Evolutionary conservation across 345 rosid genomes (phyloP).

Genomic region (Euphorbia tirucalli): DNA sequence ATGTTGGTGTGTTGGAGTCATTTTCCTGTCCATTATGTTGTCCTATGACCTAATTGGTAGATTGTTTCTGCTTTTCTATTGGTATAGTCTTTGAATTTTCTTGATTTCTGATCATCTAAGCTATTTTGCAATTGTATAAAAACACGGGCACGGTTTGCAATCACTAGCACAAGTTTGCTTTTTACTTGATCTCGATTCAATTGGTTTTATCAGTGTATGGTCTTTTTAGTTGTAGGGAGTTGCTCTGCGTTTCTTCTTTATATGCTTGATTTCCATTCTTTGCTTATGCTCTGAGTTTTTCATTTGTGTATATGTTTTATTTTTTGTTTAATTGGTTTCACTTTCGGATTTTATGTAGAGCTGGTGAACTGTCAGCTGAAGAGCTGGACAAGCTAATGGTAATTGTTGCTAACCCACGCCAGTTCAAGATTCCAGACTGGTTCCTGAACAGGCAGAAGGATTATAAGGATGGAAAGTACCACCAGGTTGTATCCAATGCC

Average conservation of each 20-base stretch:
- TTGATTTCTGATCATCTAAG: background rate
- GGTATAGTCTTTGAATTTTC: background rate
- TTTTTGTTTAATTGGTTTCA: background rate
- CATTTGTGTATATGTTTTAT: background rate
- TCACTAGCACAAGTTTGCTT: background rate
- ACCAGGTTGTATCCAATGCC: conserved; percentile 41
- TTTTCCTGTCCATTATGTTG: background rate
- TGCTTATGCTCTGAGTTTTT: background rate
- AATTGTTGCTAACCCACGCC: conserved; percentile 38
- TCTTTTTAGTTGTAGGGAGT: background rate
- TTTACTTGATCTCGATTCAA: background rate
- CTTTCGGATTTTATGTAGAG: conserved; percentile 22
- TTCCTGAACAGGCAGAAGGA: conserved; percentile 41
- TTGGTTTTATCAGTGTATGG: background rate
- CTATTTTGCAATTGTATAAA: background rate
- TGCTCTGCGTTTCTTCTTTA: background rate
- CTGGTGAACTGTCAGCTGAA: conserved; percentile 34
- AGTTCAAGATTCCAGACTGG: conserved; percentile 41
- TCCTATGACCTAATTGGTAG: background rate
- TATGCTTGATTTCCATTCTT: too few species aligned
- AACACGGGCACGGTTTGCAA: background rate
- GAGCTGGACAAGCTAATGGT: conserved; percentile 40
- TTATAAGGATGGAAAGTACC: conserved; percentile 35
- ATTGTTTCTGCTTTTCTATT: background rate
- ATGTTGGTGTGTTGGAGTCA: background rate